A percentile compares a stretch with the other conserved stretches of the same genome.
phyloP scores from a whole-genome alignment of 176 grass and related monocot species.

The Phoenix roebelenii region DNA sequence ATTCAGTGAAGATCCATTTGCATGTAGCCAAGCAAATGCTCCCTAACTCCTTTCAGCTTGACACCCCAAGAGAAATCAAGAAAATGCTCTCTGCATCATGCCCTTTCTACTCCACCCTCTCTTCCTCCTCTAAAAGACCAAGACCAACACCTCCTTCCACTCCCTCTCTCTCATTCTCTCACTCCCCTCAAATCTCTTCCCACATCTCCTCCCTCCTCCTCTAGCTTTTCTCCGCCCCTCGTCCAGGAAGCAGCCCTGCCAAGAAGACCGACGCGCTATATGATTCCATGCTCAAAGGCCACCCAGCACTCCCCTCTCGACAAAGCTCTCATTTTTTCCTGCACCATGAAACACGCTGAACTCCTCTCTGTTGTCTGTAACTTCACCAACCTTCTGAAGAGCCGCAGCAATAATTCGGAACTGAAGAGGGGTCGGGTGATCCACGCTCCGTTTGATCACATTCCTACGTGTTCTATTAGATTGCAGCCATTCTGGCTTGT shows the following conservation, averaged over 20 bases:
- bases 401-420: constrained; percentile 5
- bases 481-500: constrained; percentile 50
- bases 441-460: constrained; percentile 20
- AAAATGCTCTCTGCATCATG: no score
- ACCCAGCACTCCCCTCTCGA: constrained; percentile 13
- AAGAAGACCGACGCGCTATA: constrained; percentile 11
- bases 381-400: constrained; percentile 11
- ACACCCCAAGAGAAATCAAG: no score
- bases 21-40: no score
- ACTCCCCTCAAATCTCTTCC: no score
- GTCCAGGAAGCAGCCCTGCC: constrained; percentile 8
- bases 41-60: no score
- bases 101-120: constrained; percentile 15
- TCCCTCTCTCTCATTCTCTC: no score
- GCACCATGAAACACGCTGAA: background rate
- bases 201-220: constrained; percentile 1
- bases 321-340: constrained; percentile 8
- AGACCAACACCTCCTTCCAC: no score
- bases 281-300: constrained; percentile 13
- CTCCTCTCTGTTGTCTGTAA: background rate
- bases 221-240: constrained; percentile 1
- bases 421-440: constrained; percentile 4
- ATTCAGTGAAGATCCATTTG: no score
- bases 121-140: constrained; percentile 12
- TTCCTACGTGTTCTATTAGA: constrained; percentile 42